Percentiles rank a stretch among this genome's conserved stretches.
These are phyloP conservation scores for Striga hermonthica DNA, from an alignment of 305 asterid genomes.

Conservation along the genomic window DNA sequence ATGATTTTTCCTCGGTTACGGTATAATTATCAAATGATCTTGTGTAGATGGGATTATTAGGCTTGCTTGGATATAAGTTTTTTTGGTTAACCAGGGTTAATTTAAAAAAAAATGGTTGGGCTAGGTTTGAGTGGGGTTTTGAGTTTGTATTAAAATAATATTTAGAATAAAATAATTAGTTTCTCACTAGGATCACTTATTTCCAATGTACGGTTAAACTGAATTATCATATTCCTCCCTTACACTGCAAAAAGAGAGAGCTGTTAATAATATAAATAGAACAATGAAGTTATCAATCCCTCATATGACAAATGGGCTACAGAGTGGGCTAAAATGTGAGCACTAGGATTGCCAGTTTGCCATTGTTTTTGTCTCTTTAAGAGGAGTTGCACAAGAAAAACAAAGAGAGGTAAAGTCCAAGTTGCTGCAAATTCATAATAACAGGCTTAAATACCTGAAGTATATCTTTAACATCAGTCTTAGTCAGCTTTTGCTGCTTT, in stretches of 20 bases:
- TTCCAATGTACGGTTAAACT: not conserved
- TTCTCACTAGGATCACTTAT: not conserved
- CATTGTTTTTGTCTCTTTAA: not conserved
- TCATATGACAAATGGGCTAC: not conserved
- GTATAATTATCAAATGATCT: constrained; percentile 1
- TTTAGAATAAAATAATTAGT: too few relatives aligned
- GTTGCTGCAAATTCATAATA: constrained; percentile 25
- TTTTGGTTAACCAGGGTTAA: too few relatives aligned
- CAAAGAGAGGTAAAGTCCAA: constrained; percentile 11
- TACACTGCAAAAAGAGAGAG: not conserved
- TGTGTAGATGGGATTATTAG: not conserved
- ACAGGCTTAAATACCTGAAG: constrained; percentile 66
- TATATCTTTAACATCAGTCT: constrained; percentile 72
- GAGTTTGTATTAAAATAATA: too few relatives aligned
- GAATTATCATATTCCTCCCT: not conserved
- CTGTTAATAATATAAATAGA: not conserved
- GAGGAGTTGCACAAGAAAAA: constrained; percentile 4
- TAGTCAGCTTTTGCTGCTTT: constrained; percentile 86
- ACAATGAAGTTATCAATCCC: not conserved
- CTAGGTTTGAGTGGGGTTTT: too few relatives aligned
- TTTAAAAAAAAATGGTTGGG: too few relatives aligned
- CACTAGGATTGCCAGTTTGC: not conserved
- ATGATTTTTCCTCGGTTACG: not conserved
- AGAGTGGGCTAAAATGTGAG: not conserved
- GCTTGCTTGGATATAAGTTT: too few relatives aligned